phyloP scores from a whole-genome alignment of 306 rosid genomes.

The Senna siamea region DNA sequence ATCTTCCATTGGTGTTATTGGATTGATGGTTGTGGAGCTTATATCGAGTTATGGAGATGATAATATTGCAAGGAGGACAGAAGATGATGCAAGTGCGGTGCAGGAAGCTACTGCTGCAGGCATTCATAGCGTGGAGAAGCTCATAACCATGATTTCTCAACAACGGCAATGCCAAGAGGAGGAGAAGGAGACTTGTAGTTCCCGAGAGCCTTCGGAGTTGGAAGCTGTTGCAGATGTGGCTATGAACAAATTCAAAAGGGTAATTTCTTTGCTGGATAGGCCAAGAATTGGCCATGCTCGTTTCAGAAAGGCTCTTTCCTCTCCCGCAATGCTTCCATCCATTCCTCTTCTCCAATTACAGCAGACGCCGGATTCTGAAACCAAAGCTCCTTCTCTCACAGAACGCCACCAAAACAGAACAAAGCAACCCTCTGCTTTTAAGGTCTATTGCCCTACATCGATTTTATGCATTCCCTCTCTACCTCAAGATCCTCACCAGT shows the following conservation, averaged over 20 bases:
- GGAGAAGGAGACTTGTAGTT: conserved; percentile 1
- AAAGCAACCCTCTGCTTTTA: conserved; percentile 62
- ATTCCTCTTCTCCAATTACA: conserved; percentile 27
- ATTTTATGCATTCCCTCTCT: conserved; percentile 50
- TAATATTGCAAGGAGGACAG: no score
- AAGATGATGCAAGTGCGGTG: conserved; percentile 42
- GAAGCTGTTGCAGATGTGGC: conserved; percentile 60
- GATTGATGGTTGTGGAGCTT: conserved; percentile 56
- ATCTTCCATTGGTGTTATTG: not conserved
- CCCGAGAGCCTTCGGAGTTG: conserved; percentile 28
- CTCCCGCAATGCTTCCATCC: conserved; percentile 28
- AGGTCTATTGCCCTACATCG: conserved; percentile 62
- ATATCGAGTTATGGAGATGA: conserved; percentile 42
- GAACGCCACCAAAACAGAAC: conserved; percentile 13
- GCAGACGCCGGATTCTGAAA: conserved; percentile 25
- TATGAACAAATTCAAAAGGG: conserved; percentile 65
- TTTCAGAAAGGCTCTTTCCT: conserved; percentile 57
- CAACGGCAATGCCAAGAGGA: conserved; percentile 17
- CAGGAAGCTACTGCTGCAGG: conserved; percentile 79
- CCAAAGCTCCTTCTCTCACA: not conserved
- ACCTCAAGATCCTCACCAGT: conserved; percentile 34
- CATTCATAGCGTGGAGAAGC: conserved; percentile 69
- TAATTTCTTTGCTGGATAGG: conserved; percentile 61
- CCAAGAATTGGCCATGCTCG: conserved; percentile 81
- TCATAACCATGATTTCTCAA: conserved; percentile 58